Evolutionary conservation across 2,329 filamentous ascomycete genomes (phyloP).

Genomic region (Nigrospora sphaerica): DNA sequence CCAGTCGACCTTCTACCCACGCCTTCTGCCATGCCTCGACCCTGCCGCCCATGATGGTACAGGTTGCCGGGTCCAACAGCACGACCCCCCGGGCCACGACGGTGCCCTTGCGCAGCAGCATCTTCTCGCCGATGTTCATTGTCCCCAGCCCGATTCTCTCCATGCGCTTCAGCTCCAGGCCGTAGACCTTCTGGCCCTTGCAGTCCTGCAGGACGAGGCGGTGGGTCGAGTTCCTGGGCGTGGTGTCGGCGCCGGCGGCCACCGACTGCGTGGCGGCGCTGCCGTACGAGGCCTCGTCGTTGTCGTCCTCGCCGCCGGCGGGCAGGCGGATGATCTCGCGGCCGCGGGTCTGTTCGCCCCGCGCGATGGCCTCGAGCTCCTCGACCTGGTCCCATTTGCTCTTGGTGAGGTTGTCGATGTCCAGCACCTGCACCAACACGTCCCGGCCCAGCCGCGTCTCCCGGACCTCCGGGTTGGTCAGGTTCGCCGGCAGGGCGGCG

Average conservation of each 20-base stretch:
- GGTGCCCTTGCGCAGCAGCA: conserved; percentile 60
- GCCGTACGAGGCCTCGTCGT: conserved; percentile 36
- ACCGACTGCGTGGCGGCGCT: conserved; percentile 13
- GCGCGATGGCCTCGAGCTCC: conserved; percentile 64
- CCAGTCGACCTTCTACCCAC: conserved; percentile 69
- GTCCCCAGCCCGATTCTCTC: conserved; percentile 58
- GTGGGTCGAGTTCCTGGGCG: conserved; percentile 55
- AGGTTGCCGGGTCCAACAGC: conserved; percentile 64
- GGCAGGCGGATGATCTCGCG: conserved; percentile 72
- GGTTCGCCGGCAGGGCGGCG: conserved; percentile 43
- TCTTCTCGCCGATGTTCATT: conserved; percentile 70
- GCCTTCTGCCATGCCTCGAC: conserved; percentile 72
- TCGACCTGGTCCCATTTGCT: conserved; percentile 86
- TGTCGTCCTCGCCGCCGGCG: conserved; percentile 33
- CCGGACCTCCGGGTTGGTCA: conserved; percentile 44
- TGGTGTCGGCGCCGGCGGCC: conserved; percentile 9
- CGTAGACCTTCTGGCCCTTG: conserved; percentile 61
- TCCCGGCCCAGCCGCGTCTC: conserved; percentile 52
- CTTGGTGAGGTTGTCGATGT: conserved; percentile 74
- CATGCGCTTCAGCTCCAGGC: conserved; percentile 63
- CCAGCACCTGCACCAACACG: conserved; percentile 73
- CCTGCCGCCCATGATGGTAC: conserved; percentile 77
- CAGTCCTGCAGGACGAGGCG: conserved; percentile 79
- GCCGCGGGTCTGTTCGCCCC: conserved; percentile 68
- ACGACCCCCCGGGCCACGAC: conserved; percentile 69